phyloP scores from a whole-genome alignment of 768 basidiomycete species.

The Podaxis sp. region DNA sequence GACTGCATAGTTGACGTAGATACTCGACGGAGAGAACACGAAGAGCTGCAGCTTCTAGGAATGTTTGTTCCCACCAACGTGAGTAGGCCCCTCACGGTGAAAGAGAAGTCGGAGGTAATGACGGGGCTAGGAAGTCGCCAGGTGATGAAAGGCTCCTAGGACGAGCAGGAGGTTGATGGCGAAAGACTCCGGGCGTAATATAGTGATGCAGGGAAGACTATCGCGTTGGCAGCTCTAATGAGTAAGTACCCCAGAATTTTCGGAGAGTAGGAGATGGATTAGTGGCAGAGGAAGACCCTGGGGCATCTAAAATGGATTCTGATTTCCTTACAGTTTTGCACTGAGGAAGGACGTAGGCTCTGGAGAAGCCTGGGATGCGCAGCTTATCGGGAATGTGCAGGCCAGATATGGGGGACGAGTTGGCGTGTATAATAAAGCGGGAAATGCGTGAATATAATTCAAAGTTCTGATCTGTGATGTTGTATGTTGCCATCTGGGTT shows the following conservation, averaged over 20 bases:
- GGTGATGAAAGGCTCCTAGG: background rate
- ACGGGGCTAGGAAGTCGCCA: background rate
- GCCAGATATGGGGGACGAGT: constrained; percentile 10
- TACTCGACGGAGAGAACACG: background rate
- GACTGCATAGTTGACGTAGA: background rate
- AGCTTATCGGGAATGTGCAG: background rate
- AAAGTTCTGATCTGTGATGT: constrained; percentile 13
- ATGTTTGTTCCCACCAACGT: constrained; percentile 16
- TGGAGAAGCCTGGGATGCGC: constrained; percentile 5
- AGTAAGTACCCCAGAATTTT: constrained; percentile 38
- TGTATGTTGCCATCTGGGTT: constrained; percentile 14
- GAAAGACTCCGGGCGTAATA: constrained; percentile 18
- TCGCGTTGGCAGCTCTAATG: constrained; percentile 20
- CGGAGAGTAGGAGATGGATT: constrained; percentile 4
- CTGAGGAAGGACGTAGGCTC: constrained; percentile 31
- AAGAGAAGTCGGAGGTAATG: background rate
- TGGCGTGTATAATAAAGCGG: constrained; percentile 4
- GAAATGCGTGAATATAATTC: background rate
- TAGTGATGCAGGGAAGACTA: constrained; percentile 27
- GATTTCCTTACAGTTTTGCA: constrained; percentile 21
- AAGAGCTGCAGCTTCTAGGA: background rate
- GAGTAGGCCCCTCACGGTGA: constrained; percentile 8
- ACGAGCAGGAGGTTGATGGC: constrained; percentile 12
- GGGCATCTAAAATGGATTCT: constrained; percentile 22
- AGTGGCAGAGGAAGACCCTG: constrained; percentile 23